phyloP scores from a whole-genome alignment of 257 asterid species.

The Vinca minor region DNA sequence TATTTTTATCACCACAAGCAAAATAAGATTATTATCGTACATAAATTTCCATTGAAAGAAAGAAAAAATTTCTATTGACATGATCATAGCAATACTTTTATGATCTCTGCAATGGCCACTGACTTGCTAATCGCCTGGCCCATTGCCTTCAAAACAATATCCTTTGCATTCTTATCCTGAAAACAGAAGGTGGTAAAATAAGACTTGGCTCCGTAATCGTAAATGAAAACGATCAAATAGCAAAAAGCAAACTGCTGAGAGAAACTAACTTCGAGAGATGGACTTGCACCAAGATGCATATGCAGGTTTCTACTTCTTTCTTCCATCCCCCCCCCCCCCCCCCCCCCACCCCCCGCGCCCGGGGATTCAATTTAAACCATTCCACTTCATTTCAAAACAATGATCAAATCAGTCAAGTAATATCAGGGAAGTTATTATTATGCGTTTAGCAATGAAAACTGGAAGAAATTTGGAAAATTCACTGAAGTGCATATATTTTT shows the following conservation, averaged over 20 bases:
- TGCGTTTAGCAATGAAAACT: too few relatives aligned
- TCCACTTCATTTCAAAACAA: background rate
- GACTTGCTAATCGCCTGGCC: constrained; percentile 61
- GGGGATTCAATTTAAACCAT: background rate
- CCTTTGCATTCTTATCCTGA: constrained; percentile 40
- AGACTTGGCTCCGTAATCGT: background rate
- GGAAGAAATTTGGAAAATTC: too few relatives aligned
- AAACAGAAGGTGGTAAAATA: background rate
- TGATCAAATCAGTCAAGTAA: background rate
- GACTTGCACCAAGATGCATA: background rate
- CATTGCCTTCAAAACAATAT: constrained; percentile 47
- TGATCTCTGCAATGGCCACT: constrained; percentile 48
- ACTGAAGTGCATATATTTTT: too few relatives aligned
- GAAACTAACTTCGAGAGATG: background rate
- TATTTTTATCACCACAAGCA: constrained; percentile 15
- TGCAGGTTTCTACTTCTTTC: background rate
- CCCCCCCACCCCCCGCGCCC: too few relatives aligned
- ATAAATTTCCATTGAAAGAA: background rate
- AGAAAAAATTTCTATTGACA: constrained; percentile 2
- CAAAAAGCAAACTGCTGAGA: too few relatives aligned
- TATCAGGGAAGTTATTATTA: too few relatives aligned
- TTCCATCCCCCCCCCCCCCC: too few relatives aligned
- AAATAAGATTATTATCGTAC: background rate
- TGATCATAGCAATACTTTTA: constrained; percentile 32
- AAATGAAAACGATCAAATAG: too few relatives aligned